Evolutionary conservation across 306 rosid species (phyloP).

Genomic region (Citrullus colocynthis): DNA sequence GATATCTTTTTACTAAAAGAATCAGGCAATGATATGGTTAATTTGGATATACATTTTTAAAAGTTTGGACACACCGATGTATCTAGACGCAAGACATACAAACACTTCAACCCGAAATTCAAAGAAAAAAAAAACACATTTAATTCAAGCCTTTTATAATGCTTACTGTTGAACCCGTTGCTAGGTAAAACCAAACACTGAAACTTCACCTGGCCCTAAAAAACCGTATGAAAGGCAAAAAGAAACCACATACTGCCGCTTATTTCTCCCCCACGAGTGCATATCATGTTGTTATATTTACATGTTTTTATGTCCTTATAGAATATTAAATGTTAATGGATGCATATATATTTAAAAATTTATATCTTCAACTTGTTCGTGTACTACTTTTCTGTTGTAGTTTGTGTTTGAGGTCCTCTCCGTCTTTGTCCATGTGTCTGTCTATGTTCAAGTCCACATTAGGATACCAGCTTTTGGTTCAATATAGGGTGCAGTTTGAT

Average conservation of each 20-base stretch:
- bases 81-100: no score
- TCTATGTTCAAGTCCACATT: neutral
- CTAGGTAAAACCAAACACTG: no score
- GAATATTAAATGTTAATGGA: neutral
- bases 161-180: no score
- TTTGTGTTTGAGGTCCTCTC: neutral
- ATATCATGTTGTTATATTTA: no score
- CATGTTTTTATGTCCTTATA: neutral
- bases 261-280: no score
- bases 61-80: no score
- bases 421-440: neutral
- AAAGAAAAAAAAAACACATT: no score
- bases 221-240: neutral
- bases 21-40: no score
- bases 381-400: neutral
- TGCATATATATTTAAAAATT: neutral
- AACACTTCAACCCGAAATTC: no score
- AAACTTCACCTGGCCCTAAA: neutral
- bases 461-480: neutral
- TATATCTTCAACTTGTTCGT: neutral
- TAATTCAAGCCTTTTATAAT: no score
- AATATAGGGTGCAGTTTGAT: neutral
- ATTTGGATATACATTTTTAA: no score
- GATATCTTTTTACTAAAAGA: no score
- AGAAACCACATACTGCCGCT: neutral